phyloP scores from a whole-genome alignment of 768 basidiomycete genomes.

The Boletus huronensis region DNA sequence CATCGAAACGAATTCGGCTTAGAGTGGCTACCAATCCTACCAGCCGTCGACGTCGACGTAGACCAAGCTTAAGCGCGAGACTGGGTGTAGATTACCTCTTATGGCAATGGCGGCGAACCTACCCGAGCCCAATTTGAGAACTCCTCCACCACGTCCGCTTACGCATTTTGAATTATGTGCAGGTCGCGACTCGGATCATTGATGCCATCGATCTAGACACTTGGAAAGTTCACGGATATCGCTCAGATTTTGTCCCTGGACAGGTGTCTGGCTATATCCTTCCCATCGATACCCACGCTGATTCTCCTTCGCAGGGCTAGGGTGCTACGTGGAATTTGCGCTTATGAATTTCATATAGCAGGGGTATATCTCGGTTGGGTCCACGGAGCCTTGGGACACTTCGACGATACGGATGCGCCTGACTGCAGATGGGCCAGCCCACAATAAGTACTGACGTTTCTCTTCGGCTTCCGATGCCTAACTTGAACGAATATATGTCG shows the following conservation, averaged over 20 bases:
- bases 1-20: neutral
- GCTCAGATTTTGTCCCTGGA: constrained; percentile 3
- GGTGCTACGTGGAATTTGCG: neutral
- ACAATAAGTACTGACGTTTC: neutral
- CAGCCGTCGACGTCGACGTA: neutral
- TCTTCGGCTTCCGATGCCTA: neutral
- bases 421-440: neutral
- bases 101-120: neutral
- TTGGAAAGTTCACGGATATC: neutral
- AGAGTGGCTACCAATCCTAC: neutral
- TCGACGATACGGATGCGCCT: neutral
- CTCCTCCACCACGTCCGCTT: neutral
- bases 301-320: constrained; percentile 6
- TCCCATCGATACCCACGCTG: neutral
- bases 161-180: neutral
- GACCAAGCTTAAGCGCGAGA: neutral
- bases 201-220: constrained; percentile 6
- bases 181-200: constrained; percentile 8
- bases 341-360: constrained; percentile 14
- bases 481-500: neutral
- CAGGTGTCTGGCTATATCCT: neutral
- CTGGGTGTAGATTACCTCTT: neutral
- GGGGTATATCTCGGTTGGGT: neutral
- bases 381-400: constrained; percentile 9
- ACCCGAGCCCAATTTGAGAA: constrained; percentile 1